These are phyloP conservation scores for Oehlia diaphana DNA, from an alignment of 192 early-diverging fungal genomes.

Conservation along the genomic window DNA sequence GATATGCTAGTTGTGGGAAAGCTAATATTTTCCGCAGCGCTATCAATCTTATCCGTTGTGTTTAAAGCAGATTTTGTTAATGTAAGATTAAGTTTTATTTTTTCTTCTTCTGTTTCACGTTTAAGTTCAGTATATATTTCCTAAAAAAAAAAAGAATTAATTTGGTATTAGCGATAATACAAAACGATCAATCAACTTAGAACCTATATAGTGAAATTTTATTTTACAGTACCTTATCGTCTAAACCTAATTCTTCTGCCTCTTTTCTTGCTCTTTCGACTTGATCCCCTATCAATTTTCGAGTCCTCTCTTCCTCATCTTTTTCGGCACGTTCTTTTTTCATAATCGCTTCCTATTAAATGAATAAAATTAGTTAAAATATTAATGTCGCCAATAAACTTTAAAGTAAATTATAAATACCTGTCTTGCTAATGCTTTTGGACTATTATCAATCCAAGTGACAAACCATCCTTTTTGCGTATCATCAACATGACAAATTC, in stretches of 20 bases:
- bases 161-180: not conserved
- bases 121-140: conserved; percentile 57
- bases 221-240: conserved; percentile 25
- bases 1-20: conserved; percentile 26
- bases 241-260: conserved; percentile 31
- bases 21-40: conserved; percentile 32
- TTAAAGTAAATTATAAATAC: conserved; percentile 31
- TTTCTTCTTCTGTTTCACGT: conserved; percentile 61
- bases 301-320: conserved; percentile 86
- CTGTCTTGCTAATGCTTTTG: conserved; percentile 82
- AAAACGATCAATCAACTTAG: not conserved
- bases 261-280: conserved; percentile 72
- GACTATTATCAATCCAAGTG: conserved; percentile 88
- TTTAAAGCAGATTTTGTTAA: conserved; percentile 30
- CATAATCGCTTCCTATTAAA: conserved; percentile 63
- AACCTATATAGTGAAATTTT: not conserved
- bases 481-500: conserved; percentile 84
- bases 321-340: conserved; percentile 80
- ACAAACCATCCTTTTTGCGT: conserved; percentile 89
- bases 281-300: conserved; percentile 76
- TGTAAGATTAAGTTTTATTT: conserved; percentile 69
- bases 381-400: not conserved
- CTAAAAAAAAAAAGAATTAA: not conserved
- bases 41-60: conserved; percentile 34
- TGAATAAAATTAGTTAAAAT: not conserved